phyloP scores from a whole-genome alignment of 2,329 filamentous ascomycete genomes.

The Lomentospora prolificans region DNA sequence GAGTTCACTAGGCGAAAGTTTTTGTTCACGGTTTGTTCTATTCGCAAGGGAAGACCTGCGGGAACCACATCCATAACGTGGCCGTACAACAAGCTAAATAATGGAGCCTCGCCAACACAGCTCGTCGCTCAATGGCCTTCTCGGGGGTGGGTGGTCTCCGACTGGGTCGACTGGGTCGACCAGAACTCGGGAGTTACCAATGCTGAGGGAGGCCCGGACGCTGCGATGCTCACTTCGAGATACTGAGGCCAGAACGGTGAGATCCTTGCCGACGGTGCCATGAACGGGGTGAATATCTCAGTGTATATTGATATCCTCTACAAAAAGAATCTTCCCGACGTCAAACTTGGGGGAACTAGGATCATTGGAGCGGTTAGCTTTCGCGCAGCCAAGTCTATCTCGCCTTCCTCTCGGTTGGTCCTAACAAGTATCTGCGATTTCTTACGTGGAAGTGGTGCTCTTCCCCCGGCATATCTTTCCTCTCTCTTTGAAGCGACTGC shows the following conservation, averaged over 20 bases:
- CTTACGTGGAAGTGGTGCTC: constrained; percentile 39
- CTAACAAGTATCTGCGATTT: constrained; percentile 8
- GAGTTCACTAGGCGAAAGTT: neutral
- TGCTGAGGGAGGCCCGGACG: constrained; percentile 56
- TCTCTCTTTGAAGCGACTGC: constrained; percentile 47
- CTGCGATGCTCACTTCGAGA: constrained; percentile 50
- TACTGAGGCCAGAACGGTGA: constrained; percentile 42
- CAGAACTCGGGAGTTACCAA: constrained; percentile 53
- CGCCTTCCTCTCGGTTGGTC: neutral
- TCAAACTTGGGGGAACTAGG: neutral
- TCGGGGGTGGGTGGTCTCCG: constrained; percentile 52
- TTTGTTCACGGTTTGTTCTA: too few species aligned
- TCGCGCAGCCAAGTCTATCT: neutral
- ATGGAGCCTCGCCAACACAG: constrained; percentile 62
- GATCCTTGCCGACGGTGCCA: constrained; percentile 65
- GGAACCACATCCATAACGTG: constrained; percentile 50
- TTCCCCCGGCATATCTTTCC: constrained; percentile 34
- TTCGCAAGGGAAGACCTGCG: constrained; percentile 28
- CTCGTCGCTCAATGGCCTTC: constrained; percentile 53
- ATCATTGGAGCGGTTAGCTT: neutral
- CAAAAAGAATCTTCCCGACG: neutral
- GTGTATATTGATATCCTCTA: neutral
- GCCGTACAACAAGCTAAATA: constrained; percentile 63
- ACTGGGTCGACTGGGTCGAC: constrained; percentile 60
- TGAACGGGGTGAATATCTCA: constrained; percentile 35